Conservation (phyloP, 176 grass and related monocot species). For the Carex cristatella region DNA sequence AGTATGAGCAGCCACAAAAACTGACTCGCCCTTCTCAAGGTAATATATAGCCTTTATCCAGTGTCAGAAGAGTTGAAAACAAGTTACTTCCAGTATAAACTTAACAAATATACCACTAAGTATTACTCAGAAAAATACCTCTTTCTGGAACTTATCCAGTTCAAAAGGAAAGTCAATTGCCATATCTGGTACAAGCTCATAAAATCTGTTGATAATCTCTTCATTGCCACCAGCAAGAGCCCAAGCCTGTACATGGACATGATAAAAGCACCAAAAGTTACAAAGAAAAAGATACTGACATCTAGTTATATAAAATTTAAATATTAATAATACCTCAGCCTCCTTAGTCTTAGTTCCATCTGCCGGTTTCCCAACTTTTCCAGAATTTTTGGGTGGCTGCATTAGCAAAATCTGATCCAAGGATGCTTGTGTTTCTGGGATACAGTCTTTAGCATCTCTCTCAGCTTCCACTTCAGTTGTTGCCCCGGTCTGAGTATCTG, state of each 20-base stretch:
- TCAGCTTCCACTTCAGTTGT: constrained; percentile 26
- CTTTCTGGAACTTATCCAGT: constrained; percentile 93
- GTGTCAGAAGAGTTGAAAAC: constrained; percentile 16
- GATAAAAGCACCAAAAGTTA: not conserved
- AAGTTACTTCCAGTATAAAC: not conserved
- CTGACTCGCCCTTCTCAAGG: constrained; percentile 90
- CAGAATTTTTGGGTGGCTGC: constrained; percentile 25
- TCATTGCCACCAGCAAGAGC: constrained; percentile 56
- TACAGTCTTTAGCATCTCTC: constrained; percentile 11
- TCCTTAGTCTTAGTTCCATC: constrained; percentile 27
- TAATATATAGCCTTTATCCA: constrained; percentile 80
- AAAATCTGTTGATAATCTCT: constrained; percentile 53
- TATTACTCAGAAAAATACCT: constrained; percentile 33
- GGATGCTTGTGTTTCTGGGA: constrained; percentile 45
- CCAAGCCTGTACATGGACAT: constrained; percentile 55
- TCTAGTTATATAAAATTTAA: constrained; percentile 1
- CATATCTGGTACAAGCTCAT: constrained; percentile 90
- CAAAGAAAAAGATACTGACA: not conserved
- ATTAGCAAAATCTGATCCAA: constrained; percentile 50
- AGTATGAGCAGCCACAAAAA: constrained; percentile 98
- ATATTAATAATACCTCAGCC: not conserved
- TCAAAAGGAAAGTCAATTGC: constrained; percentile 95
- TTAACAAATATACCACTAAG: not conserved
- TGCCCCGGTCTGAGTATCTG: constrained; percentile 19
- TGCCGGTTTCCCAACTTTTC: constrained; percentile 32